These are phyloP conservation scores for Hemileccinum rubropunctum DNA, from an alignment of 768 basidiomycete species.

Conservation along the genomic window DNA sequence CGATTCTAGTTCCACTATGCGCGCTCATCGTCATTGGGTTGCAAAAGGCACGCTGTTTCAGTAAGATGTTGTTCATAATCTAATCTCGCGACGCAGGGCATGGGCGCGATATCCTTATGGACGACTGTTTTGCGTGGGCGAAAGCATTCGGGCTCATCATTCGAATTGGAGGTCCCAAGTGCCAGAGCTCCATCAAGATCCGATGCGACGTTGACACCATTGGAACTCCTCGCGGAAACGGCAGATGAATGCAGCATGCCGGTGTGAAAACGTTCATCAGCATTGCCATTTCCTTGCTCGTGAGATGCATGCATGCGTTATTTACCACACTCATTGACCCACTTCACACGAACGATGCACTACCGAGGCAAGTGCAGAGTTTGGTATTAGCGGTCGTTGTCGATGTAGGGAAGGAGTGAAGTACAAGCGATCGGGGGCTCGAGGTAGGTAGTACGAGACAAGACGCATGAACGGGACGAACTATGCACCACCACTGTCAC, in stretches of 20 bases:
- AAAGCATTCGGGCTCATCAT: constrained; percentile 8
- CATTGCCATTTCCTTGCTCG: not conserved
- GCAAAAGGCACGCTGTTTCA: constrained; percentile 38
- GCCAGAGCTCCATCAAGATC: constrained; percentile 21
- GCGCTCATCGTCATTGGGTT: constrained; percentile 49
- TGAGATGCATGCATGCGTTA: constrained; percentile 2
- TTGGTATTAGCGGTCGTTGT: constrained; percentile 3
- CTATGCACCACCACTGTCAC: constrained; percentile 73
- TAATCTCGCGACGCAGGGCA: constrained; percentile 31
- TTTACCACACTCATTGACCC: constrained; percentile 1
- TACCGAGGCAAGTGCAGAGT: not conserved
- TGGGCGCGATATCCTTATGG: constrained; percentile 40
- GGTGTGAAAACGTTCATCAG: constrained; percentile 11
- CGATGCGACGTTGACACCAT: constrained; percentile 4
- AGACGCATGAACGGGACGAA: constrained; percentile 13
- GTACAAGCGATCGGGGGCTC: constrained; percentile 19
- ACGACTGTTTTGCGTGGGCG: constrained; percentile 6
- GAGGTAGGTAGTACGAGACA: constrained; percentile 9
- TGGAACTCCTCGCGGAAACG: constrained; percentile 1
- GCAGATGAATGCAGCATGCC: not conserved
- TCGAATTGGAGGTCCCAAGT: constrained; percentile 19
- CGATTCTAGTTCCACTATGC: constrained; percentile 44
- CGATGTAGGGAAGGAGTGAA: constrained; percentile 14
- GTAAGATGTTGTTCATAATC: not conserved
- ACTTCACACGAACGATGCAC: not conserved